Evolutionary conservation across 2,329 filamentous ascomycete genomes (phyloP).

Genomic region (Fusarium penzigii): DNA sequence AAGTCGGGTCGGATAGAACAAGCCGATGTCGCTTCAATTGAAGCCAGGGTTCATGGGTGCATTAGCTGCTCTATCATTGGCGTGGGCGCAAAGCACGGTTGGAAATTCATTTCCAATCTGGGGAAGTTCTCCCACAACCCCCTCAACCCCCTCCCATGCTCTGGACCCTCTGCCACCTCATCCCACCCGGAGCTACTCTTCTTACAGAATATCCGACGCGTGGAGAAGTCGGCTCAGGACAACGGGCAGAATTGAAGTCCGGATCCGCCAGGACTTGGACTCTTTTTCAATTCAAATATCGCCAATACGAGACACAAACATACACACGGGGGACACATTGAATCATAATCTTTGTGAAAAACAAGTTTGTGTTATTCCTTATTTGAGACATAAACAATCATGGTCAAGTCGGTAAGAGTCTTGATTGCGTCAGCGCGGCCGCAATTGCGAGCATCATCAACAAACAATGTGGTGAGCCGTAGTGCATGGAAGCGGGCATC

Average conservation of each 20-base stretch:
- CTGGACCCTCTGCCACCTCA: too few relatives aligned
- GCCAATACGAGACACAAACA: background rate
- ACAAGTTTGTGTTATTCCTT: background rate
- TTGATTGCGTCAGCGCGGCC: background rate
- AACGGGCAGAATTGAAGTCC: too few relatives aligned
- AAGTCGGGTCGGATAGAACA: too few relatives aligned
- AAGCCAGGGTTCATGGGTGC: too few relatives aligned
- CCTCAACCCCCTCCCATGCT: too few relatives aligned
- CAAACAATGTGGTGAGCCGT: background rate
- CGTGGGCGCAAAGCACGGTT: too few relatives aligned
- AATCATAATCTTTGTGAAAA: background rate
- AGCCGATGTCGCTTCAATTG: too few relatives aligned
- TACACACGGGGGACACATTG: background rate
- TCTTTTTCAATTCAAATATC: background rate
- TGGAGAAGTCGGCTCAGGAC: background rate
- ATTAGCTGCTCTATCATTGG: too few relatives aligned
- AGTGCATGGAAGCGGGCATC: background rate
- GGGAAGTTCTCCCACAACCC: background rate
- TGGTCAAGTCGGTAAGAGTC: background rate
- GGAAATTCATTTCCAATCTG: background rate
- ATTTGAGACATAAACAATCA: background rate
- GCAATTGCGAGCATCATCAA: background rate
- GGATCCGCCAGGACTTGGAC: too few relatives aligned
- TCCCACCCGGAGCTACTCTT: background rate
- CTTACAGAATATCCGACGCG: conserved; percentile 2